phyloP scores from a whole-genome alignment of 345 rosid species.

The Carallia brachiata region DNA sequence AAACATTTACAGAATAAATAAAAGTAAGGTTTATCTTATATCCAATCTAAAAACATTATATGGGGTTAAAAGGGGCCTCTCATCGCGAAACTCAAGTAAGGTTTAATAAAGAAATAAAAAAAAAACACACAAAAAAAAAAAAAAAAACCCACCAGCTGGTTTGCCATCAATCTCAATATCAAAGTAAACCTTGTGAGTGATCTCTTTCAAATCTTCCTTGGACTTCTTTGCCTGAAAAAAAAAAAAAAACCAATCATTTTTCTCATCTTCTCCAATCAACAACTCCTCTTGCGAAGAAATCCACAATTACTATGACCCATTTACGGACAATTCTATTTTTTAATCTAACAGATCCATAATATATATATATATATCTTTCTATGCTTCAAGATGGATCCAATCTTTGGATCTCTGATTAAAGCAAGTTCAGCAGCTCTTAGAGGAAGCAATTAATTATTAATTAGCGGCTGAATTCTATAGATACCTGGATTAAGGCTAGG shows the following conservation, averaged over 20 bases:
- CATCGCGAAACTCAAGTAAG: no score
- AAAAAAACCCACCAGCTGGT: conserved; percentile 64
- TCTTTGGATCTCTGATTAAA: background rate
- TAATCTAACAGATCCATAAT: background rate
- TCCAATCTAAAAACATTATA: no score
- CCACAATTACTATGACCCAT: background rate
- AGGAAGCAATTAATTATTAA: no score
- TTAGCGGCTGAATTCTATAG: no score
- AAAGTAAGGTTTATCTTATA: no score
- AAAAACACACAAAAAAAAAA: background rate
- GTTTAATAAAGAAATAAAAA: no score
- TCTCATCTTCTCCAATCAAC: background rate
- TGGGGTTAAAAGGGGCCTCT: no score
- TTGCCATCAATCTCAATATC: conserved; percentile 89
- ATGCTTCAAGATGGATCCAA: background rate
- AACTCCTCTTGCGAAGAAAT: background rate
- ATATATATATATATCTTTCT: no score
- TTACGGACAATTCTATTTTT: background rate
- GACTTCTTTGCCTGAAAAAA: conserved; percentile 64
- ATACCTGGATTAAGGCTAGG: conserved; percentile 49
- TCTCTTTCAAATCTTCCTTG: conserved; percentile 57
- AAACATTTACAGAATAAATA: no score
- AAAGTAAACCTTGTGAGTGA: conserved; percentile 87
- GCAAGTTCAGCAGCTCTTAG: no score
- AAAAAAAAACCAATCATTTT: background rate